Base-by-base conservation (phyloP, 2,329 filamentous ascomycete species). In the Ilyonectria sp. region DNA sequence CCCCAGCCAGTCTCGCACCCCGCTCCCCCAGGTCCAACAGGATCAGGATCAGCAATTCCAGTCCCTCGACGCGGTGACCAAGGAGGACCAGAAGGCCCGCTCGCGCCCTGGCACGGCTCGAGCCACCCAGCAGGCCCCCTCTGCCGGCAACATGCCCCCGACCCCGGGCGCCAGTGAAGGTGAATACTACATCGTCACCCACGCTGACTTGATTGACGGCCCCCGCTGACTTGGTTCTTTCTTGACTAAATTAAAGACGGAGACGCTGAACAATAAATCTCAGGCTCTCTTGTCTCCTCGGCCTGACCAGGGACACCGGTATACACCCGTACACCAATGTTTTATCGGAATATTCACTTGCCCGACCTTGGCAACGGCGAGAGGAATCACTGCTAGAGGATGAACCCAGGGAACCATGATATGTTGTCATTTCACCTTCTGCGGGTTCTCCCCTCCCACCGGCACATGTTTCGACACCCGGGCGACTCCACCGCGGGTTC, bases 121-220 rank as follows among this genome's bases (percentile, higher is more conserved):
- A 77, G 81, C 82, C 79, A 82, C 79, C 80, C 86, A 83, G 82
- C 82, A 82, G 69, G 85, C 86, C 65, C 87, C 87, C 70, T 82
- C 84, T 65, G 82, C 83, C 69, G 88, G 87, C 68, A 86, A 86
- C 73, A 87, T 90, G 85, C 88, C 87, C 75, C 87, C 87, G 61
- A 90, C 87, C 58, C 88, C 88, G 56, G 86, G 86, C 73, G 86
- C 85, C 79, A 89, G 87, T 83, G 88, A 90, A 88, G 87, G 87
- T 89, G 86, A 89, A 85, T 86, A 86, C 79, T 79, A 81, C 74
- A 77, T 82, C 75, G 78, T 77, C 70, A 74, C 76, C 68, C 74
- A 67, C 66, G 75, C 74, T 65, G 74, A 79, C 67, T 72, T 76
- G 70, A 70, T 71, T 72, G 77, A 79, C 71, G 57, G 47, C 63